Base-by-base conservation (phyloP, 2,329 filamentous ascomycete genomes). In the Neofusicoccum ribis region DNA sequence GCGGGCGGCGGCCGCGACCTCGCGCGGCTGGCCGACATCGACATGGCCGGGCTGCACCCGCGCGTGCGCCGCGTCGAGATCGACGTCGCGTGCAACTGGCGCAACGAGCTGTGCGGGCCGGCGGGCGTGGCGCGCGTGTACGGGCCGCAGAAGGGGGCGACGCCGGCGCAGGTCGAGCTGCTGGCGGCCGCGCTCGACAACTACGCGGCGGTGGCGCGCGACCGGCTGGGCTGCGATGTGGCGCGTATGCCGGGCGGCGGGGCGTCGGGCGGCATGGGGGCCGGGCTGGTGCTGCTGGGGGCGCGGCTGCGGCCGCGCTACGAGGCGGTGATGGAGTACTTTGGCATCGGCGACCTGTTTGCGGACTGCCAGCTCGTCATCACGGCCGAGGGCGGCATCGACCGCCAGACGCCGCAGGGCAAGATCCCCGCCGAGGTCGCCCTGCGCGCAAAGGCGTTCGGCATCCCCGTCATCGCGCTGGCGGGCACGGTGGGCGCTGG, bases 401-500 rank as follows among this genome's bases (percentile, higher is more conserved):
- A 85, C 67, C 77, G 79, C 51, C 83, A 85, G 67, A 84, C 82
- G 0, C 79, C 82, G 0, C 74, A 77, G 49, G 84, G 83, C 2
- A 85, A 85, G 70, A 84, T 85, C 67, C 83, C 84, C 8, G 82
- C 79, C 3, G 83, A 85, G 69, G 78, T 86, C 31, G 83, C 82
- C 9, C 73, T 77, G 61, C 77, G 82, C 9, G 83, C 83, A 3
- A 82, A 80, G 69, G 72, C 73, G 60, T 77, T 77, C 66, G 77
- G 78, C 4, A 74, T 82, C 3, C 82, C 82, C 0, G 83, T 85
- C 1, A 81, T 83, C 34, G 73, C 72, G 58, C 56, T 74, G 60
- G 73, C 72, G 41, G 72, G 73, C n/a, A 72, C 70, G 1, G 73
- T 74, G 51, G 72, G 72, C 12, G 70, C 72, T 44, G 73, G 72